Base-by-base conservation (phyloP, 108 stramenopile genomes). In the Nitzschia sp. region DNA sequence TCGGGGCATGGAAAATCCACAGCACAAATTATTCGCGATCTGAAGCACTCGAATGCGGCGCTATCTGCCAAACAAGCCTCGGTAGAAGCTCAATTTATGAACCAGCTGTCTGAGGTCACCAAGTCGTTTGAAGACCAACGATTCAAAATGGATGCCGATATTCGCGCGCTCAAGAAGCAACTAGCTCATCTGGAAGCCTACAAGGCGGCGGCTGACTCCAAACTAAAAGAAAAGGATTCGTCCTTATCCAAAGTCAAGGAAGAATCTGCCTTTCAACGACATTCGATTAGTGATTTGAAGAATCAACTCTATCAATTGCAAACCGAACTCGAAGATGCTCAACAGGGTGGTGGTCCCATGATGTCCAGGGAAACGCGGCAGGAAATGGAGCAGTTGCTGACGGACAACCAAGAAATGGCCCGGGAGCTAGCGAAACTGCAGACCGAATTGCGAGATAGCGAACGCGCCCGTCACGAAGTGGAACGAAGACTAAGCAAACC, bases 281-380 rank as follows among this genome's bases (percentile, higher is more conserved):
- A 84, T 45, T 67, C 77, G 68, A 88, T 88, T 65, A 66, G 78
- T 19, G 85, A 88, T 66, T 57, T 91, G 35, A 88, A 88, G 71
- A 80, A 81, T 66, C 87, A 91, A 69, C 68, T 91, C 45, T 82
- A 85, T 48, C 81, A 85, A 53, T 55, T 86, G 63, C 85, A 91
- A 75, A 52, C 70, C 38, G 79, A 85, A 44, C 58, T 85, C 16
- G 88, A 89, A 69, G 88, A 89, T 28, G 69, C 78, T 1, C 76
- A 73, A 9, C 81, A 85, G 35, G 54, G 38, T 30, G 78, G 79
- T 52, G 4, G 28, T 2, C 5, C 28, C 23, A 50, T 22, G 4
- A 60, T 38, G 58, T 63, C 33, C 5, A 46, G 48, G 25, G 52
- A 80, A 34, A 3, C 58, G 17, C 33, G 22, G 21, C 56, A 69